A percentile compares a stretch with the other conserved stretches of the same genome.
These are phyloP conservation scores for Trametes versicolor DNA, from an alignment of 1,284 basidiomycete genomes.

Conservation along the genomic window DNA sequence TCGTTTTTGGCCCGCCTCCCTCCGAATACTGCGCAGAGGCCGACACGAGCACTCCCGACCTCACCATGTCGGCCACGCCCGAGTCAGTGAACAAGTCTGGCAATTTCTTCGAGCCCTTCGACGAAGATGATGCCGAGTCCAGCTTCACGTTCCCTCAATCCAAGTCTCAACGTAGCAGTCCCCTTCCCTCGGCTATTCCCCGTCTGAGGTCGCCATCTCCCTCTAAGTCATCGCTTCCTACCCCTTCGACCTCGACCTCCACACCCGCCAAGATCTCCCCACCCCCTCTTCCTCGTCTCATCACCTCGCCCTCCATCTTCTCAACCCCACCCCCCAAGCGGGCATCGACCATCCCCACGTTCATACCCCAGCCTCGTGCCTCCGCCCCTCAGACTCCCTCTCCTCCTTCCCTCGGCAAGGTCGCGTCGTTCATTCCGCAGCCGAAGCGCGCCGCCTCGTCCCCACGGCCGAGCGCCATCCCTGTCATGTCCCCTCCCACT, in stretches of 20 bases:
- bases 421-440: slow-evolving; percentile 62
- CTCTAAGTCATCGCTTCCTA: slow-evolving; percentile 38
- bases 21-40: slow-evolving; percentile 37
- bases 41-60: slow-evolving; percentile 29
- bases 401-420: slow-evolving; percentile 39
- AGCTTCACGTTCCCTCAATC: slow-evolving; percentile 39
- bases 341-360: slow-evolving; percentile 53
- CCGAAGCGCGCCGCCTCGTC: slow-evolving; percentile 46
- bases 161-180: slow-evolving; percentile 32
- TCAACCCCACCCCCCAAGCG: slow-evolving; percentile 60
- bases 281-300: slow-evolving; percentile 33
- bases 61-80: slow-evolving; percentile 34
- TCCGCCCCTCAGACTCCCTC: slow-evolving; percentile 41
- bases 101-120: slow-evolving; percentile 37
- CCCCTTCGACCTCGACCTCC: slow-evolving; percentile 33
- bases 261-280: slow-evolving; percentile 37
- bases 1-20: slow-evolving; percentile 68
- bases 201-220: slow-evolving; percentile 51
- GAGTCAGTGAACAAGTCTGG: slow-evolving; percentile 29
- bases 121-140: slow-evolving; percentile 46
- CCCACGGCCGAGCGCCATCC: slow-evolving; percentile 42
- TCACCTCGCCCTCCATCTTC: slow-evolving; percentile 42
- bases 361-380: slow-evolving; percentile 58
- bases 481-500: slow-evolving; percentile 39
- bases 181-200: slow-evolving; percentile 63